These are phyloP conservation scores for Coniophora puteana DNA, from an alignment of 1,284 basidiomycete species.

Conservation along the genomic window DNA sequence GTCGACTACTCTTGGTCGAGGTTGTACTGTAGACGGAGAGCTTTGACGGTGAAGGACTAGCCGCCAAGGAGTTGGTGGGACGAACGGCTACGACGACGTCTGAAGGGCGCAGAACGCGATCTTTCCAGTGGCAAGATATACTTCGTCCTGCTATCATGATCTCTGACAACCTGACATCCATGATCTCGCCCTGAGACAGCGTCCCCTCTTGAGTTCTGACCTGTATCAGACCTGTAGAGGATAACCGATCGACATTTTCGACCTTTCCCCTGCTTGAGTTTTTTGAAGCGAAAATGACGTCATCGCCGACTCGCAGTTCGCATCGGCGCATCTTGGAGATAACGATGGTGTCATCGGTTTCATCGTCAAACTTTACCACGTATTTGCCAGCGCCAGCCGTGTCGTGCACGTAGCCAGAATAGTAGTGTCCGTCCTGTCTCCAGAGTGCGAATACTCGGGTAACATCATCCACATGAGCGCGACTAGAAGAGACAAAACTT, in stretches of 20 bases:
- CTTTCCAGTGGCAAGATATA: constrained; percentile 48
- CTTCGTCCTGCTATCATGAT: constrained; percentile 47
- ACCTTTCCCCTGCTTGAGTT: constrained; percentile 30
- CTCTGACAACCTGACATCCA: constrained; percentile 27
- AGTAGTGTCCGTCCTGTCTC: constrained; percentile 57
- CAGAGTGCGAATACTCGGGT: constrained; percentile 68
- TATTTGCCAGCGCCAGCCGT: constrained; percentile 27
- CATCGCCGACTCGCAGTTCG: constrained; percentile 50
- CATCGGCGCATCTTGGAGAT: constrained; percentile 52
- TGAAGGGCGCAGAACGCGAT: constrained; percentile 40
- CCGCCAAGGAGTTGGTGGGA: constrained; percentile 24
- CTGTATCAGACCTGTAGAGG: constrained; percentile 30
- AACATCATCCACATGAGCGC: constrained; percentile 15
- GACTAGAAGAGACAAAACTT: constrained; percentile 23
- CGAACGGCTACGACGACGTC: constrained; percentile 37
- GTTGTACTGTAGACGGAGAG: constrained; percentile 25
- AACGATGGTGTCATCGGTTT: constrained; percentile 38
- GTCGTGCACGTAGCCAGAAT: constrained; percentile 50
- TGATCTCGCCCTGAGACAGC: constrained; percentile 22
- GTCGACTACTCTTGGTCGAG: constrained; percentile 29
- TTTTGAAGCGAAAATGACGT: constrained; percentile 41
- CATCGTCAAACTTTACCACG: constrained; percentile 60
- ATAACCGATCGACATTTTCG: constrained; percentile 31
- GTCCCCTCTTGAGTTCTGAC: constrained; percentile 38
- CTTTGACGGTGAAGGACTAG: constrained; percentile 45